Percentiles rank a stretch among this genome's conserved stretches.
Evolutionary conservation across 345 rosid species (phyloP).

Genomic region (Brassica rapa): DNA sequence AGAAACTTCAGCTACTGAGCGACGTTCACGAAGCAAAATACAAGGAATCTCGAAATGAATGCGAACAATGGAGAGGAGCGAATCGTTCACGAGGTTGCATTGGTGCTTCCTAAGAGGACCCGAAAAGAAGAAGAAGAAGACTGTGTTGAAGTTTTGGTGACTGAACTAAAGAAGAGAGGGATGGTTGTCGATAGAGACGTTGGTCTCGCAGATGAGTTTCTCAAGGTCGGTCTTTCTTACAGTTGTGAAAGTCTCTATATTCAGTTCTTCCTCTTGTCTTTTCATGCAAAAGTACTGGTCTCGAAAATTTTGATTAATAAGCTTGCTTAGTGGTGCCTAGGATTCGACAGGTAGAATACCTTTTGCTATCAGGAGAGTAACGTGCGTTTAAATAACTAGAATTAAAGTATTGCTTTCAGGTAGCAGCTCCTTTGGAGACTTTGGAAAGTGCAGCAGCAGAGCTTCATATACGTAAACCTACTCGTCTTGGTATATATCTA

Average conservation of each 20-base stretch:
- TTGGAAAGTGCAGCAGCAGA: constrained; percentile 73
- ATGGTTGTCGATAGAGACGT: constrained; percentile 55
- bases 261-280: background rate
- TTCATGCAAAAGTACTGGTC: background rate
- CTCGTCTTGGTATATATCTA: constrained; percentile 55
- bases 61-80: constrained; percentile 48
- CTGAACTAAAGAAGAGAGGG: constrained; percentile 62
- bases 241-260: background rate
- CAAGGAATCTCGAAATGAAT: constrained; percentile 50
- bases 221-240: constrained; percentile 34
- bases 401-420: background rate
- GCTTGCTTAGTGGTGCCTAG: constrained; percentile 5
- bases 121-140: constrained; percentile 52
- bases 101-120: constrained; percentile 65
- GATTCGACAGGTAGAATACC: background rate
- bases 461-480: constrained; percentile 75
- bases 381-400: background rate
- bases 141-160: constrained; percentile 67
- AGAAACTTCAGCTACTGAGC: constrained; percentile 19
- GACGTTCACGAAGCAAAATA: background rate
- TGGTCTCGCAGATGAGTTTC: constrained; percentile 76
- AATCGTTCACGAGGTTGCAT: constrained; percentile 61
- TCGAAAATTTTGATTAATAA: background rate
- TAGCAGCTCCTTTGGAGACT: constrained; percentile 33
- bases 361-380: constrained; percentile 3